Evolutionary conservation across 2,329 filamentous ascomycete species (phyloP).

Genomic region (Diaporthe humulicola): DNA sequence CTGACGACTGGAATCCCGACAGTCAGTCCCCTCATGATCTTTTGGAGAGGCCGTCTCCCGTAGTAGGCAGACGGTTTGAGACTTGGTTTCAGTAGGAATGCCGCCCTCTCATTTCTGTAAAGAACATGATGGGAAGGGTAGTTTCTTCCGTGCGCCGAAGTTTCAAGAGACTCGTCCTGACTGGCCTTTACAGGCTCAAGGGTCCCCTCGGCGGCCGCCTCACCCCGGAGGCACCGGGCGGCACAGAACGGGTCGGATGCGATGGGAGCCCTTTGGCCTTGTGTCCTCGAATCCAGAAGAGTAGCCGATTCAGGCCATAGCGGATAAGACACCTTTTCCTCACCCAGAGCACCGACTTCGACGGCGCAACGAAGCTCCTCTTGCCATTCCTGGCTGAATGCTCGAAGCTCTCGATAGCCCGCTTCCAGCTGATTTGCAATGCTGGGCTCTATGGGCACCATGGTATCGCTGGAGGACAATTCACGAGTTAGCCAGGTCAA

Average conservation of each 20-base stretch:
- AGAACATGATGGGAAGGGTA: constrained; percentile 87
- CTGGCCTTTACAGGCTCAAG: constrained; percentile 55
- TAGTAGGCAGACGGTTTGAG: constrained; percentile 89
- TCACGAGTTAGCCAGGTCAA: constrained; percentile 22
- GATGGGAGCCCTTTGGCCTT: constrained; percentile 51
- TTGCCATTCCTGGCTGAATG: constrained; percentile 92
- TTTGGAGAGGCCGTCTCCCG: constrained; percentile 82
- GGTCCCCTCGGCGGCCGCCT: constrained; percentile 68
- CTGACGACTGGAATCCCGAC: constrained; percentile 91
- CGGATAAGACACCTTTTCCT: constrained; percentile 89
- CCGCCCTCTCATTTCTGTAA: constrained; percentile 82
- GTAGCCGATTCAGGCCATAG: constrained; percentile 78
- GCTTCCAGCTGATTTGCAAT: constrained; percentile 93
- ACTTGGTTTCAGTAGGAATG: constrained; percentile 88
- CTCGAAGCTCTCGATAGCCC: constrained; percentile 88
- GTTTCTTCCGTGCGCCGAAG: constrained; percentile 53
- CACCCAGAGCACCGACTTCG: constrained; percentile 88
- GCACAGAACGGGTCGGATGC: constrained; percentile 71
- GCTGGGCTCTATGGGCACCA: constrained; percentile 86
- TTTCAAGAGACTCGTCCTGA: constrained; percentile 44
- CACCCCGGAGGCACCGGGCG: constrained; percentile 69
- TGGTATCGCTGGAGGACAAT: constrained; percentile 73
- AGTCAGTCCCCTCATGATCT: constrained; percentile 85
- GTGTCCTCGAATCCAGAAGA: not conserved
- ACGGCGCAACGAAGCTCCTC: constrained; percentile 92